Conservation (phyloP, 2,329 filamentous ascomycete genomes). For the Sporothrix curviconia region DNA sequence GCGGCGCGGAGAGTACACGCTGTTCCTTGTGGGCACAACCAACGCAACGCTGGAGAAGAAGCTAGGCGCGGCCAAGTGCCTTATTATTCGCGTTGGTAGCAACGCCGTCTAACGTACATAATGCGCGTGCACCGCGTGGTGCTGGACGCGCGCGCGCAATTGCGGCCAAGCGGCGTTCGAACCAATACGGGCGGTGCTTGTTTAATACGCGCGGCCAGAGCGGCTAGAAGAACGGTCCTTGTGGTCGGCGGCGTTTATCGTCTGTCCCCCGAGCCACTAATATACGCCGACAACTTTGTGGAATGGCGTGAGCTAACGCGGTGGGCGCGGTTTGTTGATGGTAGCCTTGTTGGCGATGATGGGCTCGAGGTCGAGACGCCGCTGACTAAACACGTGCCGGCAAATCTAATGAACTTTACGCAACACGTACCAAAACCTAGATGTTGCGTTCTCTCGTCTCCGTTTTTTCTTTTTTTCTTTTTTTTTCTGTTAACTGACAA, state of each 20-base stretch:
- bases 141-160: constrained; percentile 79
- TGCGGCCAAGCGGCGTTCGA: constrained; percentile 78
- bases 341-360: constrained; percentile 58
- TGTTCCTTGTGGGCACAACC: constrained; percentile 58
- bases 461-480: constrained; percentile 42
- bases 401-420: constrained; percentile 72
- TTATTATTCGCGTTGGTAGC: constrained; percentile 77
- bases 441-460: too few species aligned
- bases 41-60: constrained; percentile 63
- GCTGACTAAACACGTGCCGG: constrained; percentile 73
- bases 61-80: constrained; percentile 69
- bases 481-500: not conserved
- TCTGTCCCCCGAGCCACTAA: constrained; percentile 82
- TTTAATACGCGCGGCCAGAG: constrained; percentile 77
- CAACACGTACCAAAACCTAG: constrained; percentile 85
- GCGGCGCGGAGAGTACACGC: constrained; percentile 87
- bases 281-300: constrained; percentile 72
- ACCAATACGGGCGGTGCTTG: constrained; percentile 76
- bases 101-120: constrained; percentile 90
- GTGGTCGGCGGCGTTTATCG: constrained; percentile 91
- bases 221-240: constrained; percentile 76
- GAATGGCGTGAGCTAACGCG: constrained; percentile 79
- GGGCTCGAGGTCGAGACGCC: constrained; percentile 72
- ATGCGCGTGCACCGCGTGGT: constrained; percentile 93
- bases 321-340: constrained; percentile 72